phyloP scores from a whole-genome alignment of 2,329 filamentous ascomycete genomes.

The Penicillium sp. region DNA sequence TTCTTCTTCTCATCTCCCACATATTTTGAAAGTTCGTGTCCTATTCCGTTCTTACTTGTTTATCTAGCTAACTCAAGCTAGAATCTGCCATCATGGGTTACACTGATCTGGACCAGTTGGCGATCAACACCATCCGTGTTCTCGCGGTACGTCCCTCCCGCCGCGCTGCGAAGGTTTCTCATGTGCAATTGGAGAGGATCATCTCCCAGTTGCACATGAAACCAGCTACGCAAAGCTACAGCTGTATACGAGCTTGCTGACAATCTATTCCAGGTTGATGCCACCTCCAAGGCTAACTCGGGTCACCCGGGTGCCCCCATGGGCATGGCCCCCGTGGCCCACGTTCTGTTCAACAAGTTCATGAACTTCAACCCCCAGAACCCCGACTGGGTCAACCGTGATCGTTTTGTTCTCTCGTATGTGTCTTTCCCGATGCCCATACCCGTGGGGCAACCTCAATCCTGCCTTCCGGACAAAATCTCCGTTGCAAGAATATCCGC shows the following conservation, averaged over 20 bases:
- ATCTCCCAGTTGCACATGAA: not conserved
- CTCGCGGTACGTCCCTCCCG: constrained; percentile 72
- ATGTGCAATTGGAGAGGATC: constrained; percentile 2
- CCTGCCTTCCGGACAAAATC: not conserved
- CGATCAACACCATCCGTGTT: constrained; percentile 97
- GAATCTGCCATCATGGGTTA: constrained; percentile 71
- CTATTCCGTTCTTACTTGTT: not conserved
- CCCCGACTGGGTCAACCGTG: constrained; percentile 93
- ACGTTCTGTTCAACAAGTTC: constrained; percentile 98
- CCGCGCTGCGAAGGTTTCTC: constrained; percentile 1
- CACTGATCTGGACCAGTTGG: constrained; percentile 80
- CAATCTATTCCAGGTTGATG: constrained; percentile 73
- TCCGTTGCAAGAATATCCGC: not conserved
- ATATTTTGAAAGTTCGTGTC: constrained; percentile 17
- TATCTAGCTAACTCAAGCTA: constrained; percentile 18
- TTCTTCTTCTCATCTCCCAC: constrained; percentile 20
- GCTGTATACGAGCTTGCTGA: constrained; percentile 3
- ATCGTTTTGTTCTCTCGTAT: constrained; percentile 98
- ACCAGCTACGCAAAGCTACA: not conserved
- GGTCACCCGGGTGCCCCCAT: constrained; percentile 98
- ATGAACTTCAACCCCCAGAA: constrained; percentile 99
- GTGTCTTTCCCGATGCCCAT: constrained; percentile 41
- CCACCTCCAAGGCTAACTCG: constrained; percentile 91
- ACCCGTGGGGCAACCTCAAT: not conserved
- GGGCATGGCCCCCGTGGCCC: constrained; percentile 90